Evolutionary conservation across 2,329 filamentous ascomycete species (phyloP).

Genomic region (Penicillium brevicompactum): DNA sequence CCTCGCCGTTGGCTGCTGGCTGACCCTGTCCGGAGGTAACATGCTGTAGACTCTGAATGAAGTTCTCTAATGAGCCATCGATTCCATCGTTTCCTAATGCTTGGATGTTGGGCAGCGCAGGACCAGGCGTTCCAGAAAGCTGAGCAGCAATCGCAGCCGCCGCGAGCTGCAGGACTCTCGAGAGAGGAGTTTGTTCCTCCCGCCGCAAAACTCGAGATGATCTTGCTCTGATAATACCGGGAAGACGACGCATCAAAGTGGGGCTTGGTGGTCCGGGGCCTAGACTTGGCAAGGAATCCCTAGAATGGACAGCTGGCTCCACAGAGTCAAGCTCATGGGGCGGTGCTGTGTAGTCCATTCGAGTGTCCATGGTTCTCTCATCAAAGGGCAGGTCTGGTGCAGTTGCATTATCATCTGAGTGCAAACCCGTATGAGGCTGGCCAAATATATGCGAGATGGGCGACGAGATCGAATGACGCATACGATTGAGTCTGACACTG

Average conservation of each 20-base stretch:
- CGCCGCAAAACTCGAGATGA: constrained; percentile 55
- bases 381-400: constrained; percentile 29
- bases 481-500: constrained; percentile 43
- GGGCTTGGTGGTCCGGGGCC: constrained; percentile 30
- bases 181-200: constrained; percentile 65
- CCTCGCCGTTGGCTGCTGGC: constrained; percentile 34
- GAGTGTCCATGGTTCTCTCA: constrained; percentile 40
- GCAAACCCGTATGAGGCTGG: constrained; percentile 31
- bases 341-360: constrained; percentile 42
- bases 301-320: constrained; percentile 39
- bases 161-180: constrained; percentile 63
- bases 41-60: constrained; percentile 64
- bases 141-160: constrained; percentile 67
- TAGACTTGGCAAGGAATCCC: constrained; percentile 30
- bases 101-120: constrained; percentile 58
- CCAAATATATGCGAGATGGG: constrained; percentile 50
- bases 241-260: constrained; percentile 41
- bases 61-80: constrained; percentile 65
- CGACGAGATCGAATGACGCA: constrained; percentile 46
- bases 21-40: constrained; percentile 60
- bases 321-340: constrained; percentile 46
- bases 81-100: constrained; percentile 57
- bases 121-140: constrained; percentile 62
- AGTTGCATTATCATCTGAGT: constrained; percentile 30
- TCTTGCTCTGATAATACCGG: constrained; percentile 52